phyloP scores from a whole-genome alignment of 176 grass and related monocot genomes.

The Musa acuminata region DNA sequence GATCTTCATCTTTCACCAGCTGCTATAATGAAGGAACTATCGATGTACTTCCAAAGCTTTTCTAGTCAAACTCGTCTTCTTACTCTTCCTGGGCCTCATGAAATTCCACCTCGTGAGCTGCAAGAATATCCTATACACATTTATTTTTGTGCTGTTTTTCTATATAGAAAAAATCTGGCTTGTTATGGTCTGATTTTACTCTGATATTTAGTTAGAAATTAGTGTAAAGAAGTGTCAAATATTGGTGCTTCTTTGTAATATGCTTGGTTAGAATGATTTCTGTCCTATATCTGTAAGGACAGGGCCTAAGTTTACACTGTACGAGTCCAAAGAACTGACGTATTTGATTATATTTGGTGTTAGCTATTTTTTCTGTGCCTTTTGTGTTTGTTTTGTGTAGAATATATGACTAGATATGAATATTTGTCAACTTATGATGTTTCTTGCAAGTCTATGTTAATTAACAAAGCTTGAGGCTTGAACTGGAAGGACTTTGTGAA shows the following conservation, averaged over 20 bases:
- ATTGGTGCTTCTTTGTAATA: too few relatives aligned
- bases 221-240: too few relatives aligned
- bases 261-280: too few relatives aligned
- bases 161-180: background rate
- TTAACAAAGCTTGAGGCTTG: background rate
- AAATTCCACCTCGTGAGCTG: constrained; percentile 77
- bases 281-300: too few relatives aligned
- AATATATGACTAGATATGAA: too few relatives aligned
- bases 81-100: constrained; percentile 72
- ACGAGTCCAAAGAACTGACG: too few relatives aligned
- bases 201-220: too few relatives aligned
- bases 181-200: too few relatives aligned
- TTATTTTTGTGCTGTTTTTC: background rate
- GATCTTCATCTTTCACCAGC: constrained; percentile 97
- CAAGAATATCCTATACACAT: constrained; percentile 91
- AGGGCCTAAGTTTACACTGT: too few relatives aligned
- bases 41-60: constrained; percentile 93
- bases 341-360: too few relatives aligned
- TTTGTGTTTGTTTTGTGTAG: too few relatives aligned
- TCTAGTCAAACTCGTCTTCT: constrained; percentile 87
- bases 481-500: background rate
- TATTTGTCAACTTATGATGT: background rate
- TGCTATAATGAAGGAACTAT: constrained; percentile 91
- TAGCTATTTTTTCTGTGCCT: too few relatives aligned
- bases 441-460: background rate